Percentiles rank a stretch among this genome's conserved stretches.
Evolutionary conservation across 176 grass and related monocot species (phyloP).

Genomic region (Bolboschoenus planiculmis): DNA sequence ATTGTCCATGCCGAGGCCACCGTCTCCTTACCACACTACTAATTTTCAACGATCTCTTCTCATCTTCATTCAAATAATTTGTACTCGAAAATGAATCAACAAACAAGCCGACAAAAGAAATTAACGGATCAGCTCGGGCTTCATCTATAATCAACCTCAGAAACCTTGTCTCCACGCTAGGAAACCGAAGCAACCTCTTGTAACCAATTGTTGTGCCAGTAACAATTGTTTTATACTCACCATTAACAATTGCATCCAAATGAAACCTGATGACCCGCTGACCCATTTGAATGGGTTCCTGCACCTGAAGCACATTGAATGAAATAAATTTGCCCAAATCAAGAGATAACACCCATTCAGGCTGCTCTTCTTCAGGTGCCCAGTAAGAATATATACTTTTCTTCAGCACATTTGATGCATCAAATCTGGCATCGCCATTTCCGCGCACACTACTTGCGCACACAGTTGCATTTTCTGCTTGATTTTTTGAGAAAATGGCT

Average conservation of each 20-base stretch:
- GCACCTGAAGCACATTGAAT: constrained; percentile 76
- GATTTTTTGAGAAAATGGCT: constrained; percentile 64
- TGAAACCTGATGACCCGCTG: constrained; percentile 77
- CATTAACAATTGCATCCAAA: constrained; percentile 41
- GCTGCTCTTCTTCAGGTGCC: constrained; percentile 53
- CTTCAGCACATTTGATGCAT: constrained; percentile 50
- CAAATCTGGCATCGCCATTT: constrained; percentile 46
- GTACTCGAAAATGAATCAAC: constrained; percentile 42
- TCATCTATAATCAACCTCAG: constrained; percentile 47
- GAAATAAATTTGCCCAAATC: constrained; percentile 37
- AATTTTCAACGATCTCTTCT: constrained; percentile 7
- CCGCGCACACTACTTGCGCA: constrained; percentile 60
- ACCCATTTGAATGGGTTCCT: constrained; percentile 94
- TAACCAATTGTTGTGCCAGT: constrained; percentile 72
- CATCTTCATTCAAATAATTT: constrained; percentile 26
- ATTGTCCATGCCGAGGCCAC: constrained; percentile 1
- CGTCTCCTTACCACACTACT: constrained; percentile 25
- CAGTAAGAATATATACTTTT: constrained; percentile 64
- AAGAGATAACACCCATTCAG: constrained; percentile 51
- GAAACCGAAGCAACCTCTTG: constrained; percentile 70
- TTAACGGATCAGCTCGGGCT: constrained; percentile 56
- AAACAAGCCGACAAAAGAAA: constrained; percentile 68
- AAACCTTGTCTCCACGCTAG: constrained; percentile 27
- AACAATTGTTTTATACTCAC: constrained; percentile 45
- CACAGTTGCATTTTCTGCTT: constrained; percentile 50